These are phyloP conservation scores for Boletus smithii DNA, from an alignment of 1,284 basidiomycete species.

Conservation along the genomic window DNA sequence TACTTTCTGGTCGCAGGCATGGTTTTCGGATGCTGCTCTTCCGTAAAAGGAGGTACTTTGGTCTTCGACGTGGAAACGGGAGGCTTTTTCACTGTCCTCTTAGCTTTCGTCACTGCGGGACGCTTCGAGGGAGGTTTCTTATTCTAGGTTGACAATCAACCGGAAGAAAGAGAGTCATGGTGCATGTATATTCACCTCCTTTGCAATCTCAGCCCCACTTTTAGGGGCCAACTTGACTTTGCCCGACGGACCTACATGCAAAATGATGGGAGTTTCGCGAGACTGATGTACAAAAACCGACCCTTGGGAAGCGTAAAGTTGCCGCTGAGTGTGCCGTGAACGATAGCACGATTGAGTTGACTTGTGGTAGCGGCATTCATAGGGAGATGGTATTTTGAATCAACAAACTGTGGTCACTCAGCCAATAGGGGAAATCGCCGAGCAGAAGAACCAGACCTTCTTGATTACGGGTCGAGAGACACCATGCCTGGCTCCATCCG, in stretches of 20 bases:
- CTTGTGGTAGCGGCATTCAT: conserved; percentile 53
- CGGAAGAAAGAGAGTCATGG: background rate
- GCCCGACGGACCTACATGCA: conserved; percentile 43
- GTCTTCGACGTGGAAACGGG: conserved; percentile 3
- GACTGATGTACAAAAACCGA: background rate
- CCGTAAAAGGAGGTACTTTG: conserved; percentile 12
- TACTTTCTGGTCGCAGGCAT: conserved; percentile 30
- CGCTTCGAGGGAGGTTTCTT: conserved; percentile 10
- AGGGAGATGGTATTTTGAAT: conserved; percentile 68
- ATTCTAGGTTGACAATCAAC: conserved; percentile 33
- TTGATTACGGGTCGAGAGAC: conserved; percentile 78
- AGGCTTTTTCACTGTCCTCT: conserved; percentile 27
- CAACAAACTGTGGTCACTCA: conserved; percentile 52
- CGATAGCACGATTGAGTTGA: conserved; percentile 73
- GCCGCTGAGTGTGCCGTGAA: conserved; percentile 59
- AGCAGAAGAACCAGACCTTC: conserved; percentile 46
- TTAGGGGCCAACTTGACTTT: conserved; percentile 65
- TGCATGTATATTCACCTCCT: conserved; percentile 55
- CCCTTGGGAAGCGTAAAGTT: conserved; percentile 75
- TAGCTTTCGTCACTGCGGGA: background rate
- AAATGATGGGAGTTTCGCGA: background rate
- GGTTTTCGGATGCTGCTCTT: conserved; percentile 31
- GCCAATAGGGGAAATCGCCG: background rate
- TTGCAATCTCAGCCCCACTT: conserved; percentile 51
- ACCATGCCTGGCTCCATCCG: conserved; percentile 64